Evolutionary conservation across 768 basidiomycete genomes (phyloP), one percentile per base, ranked within the genome.

Genomic region (Psilocybe azurescens): DNA sequence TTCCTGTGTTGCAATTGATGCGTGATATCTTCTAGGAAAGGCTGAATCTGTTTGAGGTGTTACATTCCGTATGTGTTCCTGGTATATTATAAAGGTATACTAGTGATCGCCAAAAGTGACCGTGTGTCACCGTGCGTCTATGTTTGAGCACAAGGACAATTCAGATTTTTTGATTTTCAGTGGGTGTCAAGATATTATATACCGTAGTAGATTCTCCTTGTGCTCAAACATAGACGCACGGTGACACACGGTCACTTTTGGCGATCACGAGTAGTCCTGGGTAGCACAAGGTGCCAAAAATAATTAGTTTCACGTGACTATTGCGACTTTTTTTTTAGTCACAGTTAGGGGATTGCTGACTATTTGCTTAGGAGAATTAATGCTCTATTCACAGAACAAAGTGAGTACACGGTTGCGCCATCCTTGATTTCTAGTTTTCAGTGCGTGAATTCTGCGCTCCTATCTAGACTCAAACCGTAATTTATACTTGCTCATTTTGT

Each of bases 401-500:
- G 10, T 32, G 18, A 29, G 5, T 6, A 20, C 28, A 29, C 51
- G 51, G 51, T 60, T 60, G 52, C 59, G 60, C 60, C 60, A 56
- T 64, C 48, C 32, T 46, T 24, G 24, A 24, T 24, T 24, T 24
- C 2, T 24, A 24, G 24, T 24, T 24, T 24, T 24, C 30, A 20
- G 44, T 20, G 13, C 38, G 9, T 54, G 53, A 4, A 6, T 20
- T 51, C 18, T 51, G 4, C 16, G 49, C 8, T 24, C 20, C 24
- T 24, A 24, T 8, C 49, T 32, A 18, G 41, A 32, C 44, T 28
- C 3, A 47, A 24, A 39, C 3, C 20, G 29, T n/a, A 14, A 54
- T 33, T 41, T 24, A 24, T 24, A 24, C 24, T 24, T 24, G 24
- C 24, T 24, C 24, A 24, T 24, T 24, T 2, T 24, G 24, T 24